Percentiles rank a stretch among this genome's conserved stretches.
phyloP scores from a whole-genome alignment of 2,329 filamentous ascomycete species.

The Neobulgaria alba region DNA sequence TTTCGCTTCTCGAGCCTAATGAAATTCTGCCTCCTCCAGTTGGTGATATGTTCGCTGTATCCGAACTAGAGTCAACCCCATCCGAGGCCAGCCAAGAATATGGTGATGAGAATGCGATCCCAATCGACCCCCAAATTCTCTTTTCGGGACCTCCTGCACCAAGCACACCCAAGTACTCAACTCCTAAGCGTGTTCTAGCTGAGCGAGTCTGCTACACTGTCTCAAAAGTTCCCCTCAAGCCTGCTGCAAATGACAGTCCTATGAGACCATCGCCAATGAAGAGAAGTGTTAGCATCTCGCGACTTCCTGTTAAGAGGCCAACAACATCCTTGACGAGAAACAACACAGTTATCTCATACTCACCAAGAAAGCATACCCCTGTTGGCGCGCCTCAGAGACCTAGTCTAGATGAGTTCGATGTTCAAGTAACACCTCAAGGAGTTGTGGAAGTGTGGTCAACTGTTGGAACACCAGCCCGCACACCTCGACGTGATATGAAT shows the following conservation, averaged over 20 bases:
- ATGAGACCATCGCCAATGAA: slow-evolving; percentile 29
- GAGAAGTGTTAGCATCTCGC: slow-evolving; percentile 35
- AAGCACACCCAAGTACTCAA: slow-evolving; percentile 12
- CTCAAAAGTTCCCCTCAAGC: slow-evolving; percentile 68
- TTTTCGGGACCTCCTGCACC: slow-evolving; percentile 27
- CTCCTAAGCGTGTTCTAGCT: slow-evolving; percentile 22
- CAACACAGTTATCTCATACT: slow-evolving; percentile 46
- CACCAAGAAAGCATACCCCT: slow-evolving; percentile 36
- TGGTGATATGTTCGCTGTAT: slow-evolving; percentile 8
- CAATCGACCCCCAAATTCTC: slow-evolving; percentile 43
- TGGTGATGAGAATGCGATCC: slow-evolving; percentile 56
- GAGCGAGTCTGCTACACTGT: slow-evolving; percentile 56
- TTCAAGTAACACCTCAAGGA: slow-evolving; percentile 30
- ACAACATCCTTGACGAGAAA: slow-evolving; percentile 35
- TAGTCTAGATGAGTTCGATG: slow-evolving; percentile 11
- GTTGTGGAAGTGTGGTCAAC: slow-evolving; percentile 49
- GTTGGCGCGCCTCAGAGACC: slow-evolving; percentile 2
- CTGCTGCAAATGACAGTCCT: slow-evolving; percentile 45
- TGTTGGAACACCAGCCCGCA: slow-evolving; percentile 46
- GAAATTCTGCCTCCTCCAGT: slow-evolving; percentile 9
- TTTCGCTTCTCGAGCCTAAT: slow-evolving; percentile 44
- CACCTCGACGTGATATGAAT: slow-evolving; percentile 45
- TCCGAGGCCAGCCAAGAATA: slow-evolving; percentile 59
- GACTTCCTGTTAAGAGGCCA: slow-evolving; percentile 36
- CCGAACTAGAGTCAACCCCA: slow-evolving; percentile 33